phyloP scores from a whole-genome alignment of 768 basidiomycete species.

The Boletus insuetus region DNA sequence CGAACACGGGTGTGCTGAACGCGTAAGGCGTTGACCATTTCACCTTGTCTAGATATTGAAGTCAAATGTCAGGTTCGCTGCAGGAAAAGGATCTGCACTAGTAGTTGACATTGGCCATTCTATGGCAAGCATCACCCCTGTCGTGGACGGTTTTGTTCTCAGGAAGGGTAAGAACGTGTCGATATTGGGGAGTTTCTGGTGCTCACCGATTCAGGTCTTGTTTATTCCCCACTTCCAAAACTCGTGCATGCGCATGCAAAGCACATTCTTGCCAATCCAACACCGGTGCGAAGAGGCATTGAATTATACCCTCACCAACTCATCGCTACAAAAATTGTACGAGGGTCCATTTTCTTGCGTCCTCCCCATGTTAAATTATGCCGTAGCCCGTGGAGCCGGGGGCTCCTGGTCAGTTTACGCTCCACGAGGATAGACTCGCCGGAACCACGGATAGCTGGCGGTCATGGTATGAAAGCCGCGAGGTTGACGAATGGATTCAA shows the following conservation, averaged over 20 bases:
- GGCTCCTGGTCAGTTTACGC: constrained; percentile 58
- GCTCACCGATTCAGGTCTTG: constrained; percentile 56
- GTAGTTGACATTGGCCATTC: constrained; percentile 93
- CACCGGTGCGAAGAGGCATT: constrained; percentile 51
- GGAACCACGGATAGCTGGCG: constrained; percentile 82
- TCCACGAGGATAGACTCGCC: constrained; percentile 71
- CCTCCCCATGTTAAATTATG: constrained; percentile 3
- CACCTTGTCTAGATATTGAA: constrained; percentile 8
- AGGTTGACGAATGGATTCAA: constrained; percentile 95
- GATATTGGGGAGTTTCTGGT: neutral
- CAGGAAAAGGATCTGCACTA: constrained; percentile 95
- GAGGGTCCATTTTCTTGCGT: constrained; percentile 2
- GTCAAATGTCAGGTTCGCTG: constrained; percentile 68
- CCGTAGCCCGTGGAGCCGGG: constrained; percentile 72
- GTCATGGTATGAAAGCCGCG: constrained; percentile 71
- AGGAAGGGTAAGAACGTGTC: constrained; percentile 66
- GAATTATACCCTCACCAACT: constrained; percentile 85
- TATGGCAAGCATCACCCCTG: constrained; percentile 88
- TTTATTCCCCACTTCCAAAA: constrained; percentile 69
- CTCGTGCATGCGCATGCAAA: constrained; percentile 80
- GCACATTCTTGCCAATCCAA: constrained; percentile 56
- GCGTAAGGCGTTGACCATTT: constrained; percentile 54
- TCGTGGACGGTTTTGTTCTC: constrained; percentile 96
- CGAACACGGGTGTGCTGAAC: constrained; percentile 90
- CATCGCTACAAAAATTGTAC: constrained; percentile 75